These are phyloP conservation scores for Rhamnella rubrinervis DNA, from an alignment of 331 rosid species.

Conservation along the genomic window DNA sequence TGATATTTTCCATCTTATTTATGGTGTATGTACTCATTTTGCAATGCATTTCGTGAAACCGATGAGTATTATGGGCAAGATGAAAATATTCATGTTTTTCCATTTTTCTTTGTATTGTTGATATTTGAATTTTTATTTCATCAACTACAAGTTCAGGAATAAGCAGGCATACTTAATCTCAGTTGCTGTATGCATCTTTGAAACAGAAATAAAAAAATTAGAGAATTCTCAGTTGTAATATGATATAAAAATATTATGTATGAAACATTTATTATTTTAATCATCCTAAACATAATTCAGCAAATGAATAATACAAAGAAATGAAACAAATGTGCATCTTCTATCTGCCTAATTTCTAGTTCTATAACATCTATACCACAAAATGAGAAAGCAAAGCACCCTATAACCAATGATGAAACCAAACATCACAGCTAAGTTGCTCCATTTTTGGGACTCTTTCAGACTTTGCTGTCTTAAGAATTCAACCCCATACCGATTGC, in stretches of 20 bases:
- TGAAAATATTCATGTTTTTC: background rate
- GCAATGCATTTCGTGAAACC: no score
- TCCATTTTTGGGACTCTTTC: conserved; percentile 75
- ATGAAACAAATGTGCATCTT: conserved; percentile 10
- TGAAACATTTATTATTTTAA: background rate
- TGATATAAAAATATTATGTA: background rate
- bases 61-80: no score
- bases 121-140: background rate
- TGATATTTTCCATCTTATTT: no score
- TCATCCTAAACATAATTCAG: background rate
- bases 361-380: conserved; percentile 79
- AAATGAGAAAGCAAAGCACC: conserved; percentile 63
- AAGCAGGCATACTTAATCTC: no score
- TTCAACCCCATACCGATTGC: conserved; percentile 58
- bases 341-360: conserved; percentile 40
- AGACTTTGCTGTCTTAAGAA: conserved; percentile 74
- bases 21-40: no score
- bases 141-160: no score
- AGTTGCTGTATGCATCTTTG: background rate
- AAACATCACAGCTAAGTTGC: conserved; percentile 76
- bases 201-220: background rate
- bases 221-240: background rate
- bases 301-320: conserved; percentile 10
- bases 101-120: background rate
- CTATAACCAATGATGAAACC: conserved; percentile 81